These are phyloP conservation scores for Salix koriyanagi DNA, from an alignment of 345 rosid genomes.

Conservation along the genomic window DNA sequence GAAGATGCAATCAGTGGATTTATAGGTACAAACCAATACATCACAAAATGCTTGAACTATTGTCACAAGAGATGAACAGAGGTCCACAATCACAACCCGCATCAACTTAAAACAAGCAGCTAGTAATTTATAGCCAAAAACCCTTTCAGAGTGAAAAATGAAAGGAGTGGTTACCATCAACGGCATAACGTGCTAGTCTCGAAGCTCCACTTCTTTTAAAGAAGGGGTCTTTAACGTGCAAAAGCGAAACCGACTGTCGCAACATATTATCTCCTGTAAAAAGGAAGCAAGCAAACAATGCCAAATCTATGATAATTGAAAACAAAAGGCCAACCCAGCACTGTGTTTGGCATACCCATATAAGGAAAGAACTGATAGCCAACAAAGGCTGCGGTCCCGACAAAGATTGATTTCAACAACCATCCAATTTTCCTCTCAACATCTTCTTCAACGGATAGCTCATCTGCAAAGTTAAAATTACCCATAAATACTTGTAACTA, in stretches of 20 bases:
- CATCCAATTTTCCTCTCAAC: conserved; percentile 86
- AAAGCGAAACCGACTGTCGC: conserved; percentile 77
- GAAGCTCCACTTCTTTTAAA: conserved; percentile 93
- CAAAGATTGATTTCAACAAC: conserved; percentile 70
- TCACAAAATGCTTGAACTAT: background rate
- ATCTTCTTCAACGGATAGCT: conserved; percentile 64
- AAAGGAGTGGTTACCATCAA: conserved; percentile 47
- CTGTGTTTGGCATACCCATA: conserved; percentile 48
- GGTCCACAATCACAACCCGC: background rate
- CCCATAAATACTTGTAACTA: background rate
- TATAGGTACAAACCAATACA: background rate
- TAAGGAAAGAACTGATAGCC: conserved; percentile 84
- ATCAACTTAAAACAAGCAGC: background rate
- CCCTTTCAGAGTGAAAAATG: background rate
- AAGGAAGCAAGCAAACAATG: background rate
- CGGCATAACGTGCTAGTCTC: conserved; percentile 75
- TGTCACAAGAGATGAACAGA: background rate
- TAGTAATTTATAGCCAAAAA: background rate
- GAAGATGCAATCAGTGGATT: background rate
- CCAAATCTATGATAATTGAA: too few relatives aligned
- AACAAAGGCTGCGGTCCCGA: conserved; percentile 64
- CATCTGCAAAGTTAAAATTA: conserved; percentile 39
- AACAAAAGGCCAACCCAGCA: background rate
- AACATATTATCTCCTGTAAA: conserved; percentile 72
- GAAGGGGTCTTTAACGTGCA: conserved; percentile 87